Percentiles rank a stretch among this genome's conserved stretches.
Conservation (phyloP, 1,284 basidiomycete species). For the Ustilago shanxiensis region DNA sequence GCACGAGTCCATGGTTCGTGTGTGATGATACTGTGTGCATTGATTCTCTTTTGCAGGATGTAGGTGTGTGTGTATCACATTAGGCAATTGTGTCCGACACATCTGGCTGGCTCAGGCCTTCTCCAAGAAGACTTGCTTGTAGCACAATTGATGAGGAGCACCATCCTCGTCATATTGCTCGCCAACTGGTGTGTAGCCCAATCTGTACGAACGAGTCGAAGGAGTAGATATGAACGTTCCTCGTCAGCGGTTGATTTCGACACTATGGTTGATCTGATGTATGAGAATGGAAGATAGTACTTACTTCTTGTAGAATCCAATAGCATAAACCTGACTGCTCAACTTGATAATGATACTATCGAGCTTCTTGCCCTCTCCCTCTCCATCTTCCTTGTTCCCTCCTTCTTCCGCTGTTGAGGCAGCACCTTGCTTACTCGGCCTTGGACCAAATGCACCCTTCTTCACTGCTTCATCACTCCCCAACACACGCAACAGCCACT, state of each 20-base stretch:
- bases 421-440: conserved; percentile 8
- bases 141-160: conserved; percentile 46
- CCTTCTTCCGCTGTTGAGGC: background rate
- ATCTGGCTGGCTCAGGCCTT: background rate
- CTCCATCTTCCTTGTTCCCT: background rate
- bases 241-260: background rate
- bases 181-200: conserved; percentile 44
- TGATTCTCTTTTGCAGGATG: no score
- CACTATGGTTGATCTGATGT: no score
- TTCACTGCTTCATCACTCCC: conserved; percentile 13
- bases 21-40: no score
- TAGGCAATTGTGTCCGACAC: no score
- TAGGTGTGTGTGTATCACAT: no score
- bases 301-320: conserved; percentile 46
- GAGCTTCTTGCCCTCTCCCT: conserved; percentile 5
- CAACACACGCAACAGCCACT: conserved; percentile 25
- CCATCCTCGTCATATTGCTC: conserved; percentile 49
- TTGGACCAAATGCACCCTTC: conserved; percentile 42
- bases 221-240: background rate
- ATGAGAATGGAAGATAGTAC: background rate
- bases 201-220: conserved; percentile 9
- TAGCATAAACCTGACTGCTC: conserved; percentile 50
- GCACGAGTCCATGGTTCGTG: no score
- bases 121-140: conserved; percentile 36
- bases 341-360: conserved; percentile 52